phyloP scores from a whole-genome alignment of 164 flowering plant genomes.

The Piper betle region DNA sequence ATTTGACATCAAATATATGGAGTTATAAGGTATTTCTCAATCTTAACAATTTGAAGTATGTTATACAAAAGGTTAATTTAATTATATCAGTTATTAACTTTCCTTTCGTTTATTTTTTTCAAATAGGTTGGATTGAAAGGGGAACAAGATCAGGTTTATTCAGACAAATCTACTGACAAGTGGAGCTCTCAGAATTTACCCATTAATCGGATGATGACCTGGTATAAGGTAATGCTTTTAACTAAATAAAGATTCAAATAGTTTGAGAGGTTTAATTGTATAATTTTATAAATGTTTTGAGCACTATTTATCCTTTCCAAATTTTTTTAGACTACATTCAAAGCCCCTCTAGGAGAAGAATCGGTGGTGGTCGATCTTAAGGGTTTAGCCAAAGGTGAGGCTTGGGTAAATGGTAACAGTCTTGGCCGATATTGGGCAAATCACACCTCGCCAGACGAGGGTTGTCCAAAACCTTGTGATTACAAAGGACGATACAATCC shows the following conservation, averaged over 20 bases:
- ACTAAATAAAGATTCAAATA: not conserved
- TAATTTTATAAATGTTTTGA: not conserved
- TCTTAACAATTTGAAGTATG: too few relatives aligned
- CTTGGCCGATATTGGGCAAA: constrained; percentile 54
- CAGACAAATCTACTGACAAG: constrained; percentile 1
- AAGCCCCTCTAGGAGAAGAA: constrained; percentile 33
- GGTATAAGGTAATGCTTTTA: not conserved
- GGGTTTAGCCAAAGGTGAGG: constrained; percentile 46
- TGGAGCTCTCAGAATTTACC: not conserved
- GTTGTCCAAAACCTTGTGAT: constrained; percentile 26
- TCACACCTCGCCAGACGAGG: not conserved
- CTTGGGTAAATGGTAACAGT: constrained; percentile 52
- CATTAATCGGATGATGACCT: not conserved
- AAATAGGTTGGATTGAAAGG: constrained; percentile 31
- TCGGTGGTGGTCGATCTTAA: constrained; percentile 36
- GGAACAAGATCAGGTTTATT: constrained; percentile 11
- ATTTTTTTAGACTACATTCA: constrained; percentile 24
- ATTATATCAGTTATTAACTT: too few relatives aligned
- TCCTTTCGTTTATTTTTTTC: not conserved
- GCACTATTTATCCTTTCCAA: not conserved
- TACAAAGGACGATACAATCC: constrained; percentile 45
- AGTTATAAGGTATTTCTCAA: constrained; percentile 18
- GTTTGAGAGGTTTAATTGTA: not conserved
- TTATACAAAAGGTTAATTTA: not conserved
- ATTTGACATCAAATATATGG: constrained; percentile 44